These are phyloP conservation scores for Hypoxylon sp. DNA, from an alignment of 2,329 filamentous ascomycete species.

Conservation along the genomic window DNA sequence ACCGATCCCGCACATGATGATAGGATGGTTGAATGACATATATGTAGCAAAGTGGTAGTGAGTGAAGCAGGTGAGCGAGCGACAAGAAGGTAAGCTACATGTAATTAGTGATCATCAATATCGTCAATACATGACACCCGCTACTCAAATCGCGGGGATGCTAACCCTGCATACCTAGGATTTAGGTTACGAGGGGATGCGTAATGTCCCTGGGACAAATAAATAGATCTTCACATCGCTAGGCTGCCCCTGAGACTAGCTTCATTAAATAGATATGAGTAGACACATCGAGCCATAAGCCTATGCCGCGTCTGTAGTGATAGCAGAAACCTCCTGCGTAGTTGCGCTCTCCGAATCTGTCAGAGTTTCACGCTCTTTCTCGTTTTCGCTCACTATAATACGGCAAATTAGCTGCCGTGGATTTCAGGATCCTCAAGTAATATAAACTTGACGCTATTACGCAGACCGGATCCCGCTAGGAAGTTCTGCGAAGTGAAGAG, in stretches of 20 bases:
- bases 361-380: constrained; percentile 24
- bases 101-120: constrained; percentile 28
- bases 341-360: constrained; percentile 14
- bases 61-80: constrained; percentile 9
- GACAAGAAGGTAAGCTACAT: constrained; percentile 26
- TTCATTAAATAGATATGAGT: constrained; percentile 9
- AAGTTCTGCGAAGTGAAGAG: background rate
- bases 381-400: constrained; percentile 40
- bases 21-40: constrained; percentile 28
- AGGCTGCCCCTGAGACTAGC: constrained; percentile 9
- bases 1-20: constrained; percentile 27
- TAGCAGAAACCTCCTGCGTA: constrained; percentile 5
- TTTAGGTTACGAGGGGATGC: constrained; percentile 1
- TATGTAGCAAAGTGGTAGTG: constrained; percentile 32
- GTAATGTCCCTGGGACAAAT: constrained; percentile 9
- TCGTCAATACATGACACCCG: constrained; percentile 34
- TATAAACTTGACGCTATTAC: background rate
- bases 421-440: background rate
- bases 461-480: background rate
- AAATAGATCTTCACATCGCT: constrained; percentile 13
- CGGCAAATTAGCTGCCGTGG: constrained; percentile 12
- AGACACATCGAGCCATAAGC: constrained; percentile 11
- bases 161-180: constrained; percentile 2
- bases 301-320: constrained; percentile 21
- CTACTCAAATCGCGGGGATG: constrained; percentile 12